Percentiles rank a stretch among this genome's conserved stretches.
phyloP scores from a whole-genome alignment of 495 filamentous ascomycete genomes.

The Cladorrhinum samala region DNA sequence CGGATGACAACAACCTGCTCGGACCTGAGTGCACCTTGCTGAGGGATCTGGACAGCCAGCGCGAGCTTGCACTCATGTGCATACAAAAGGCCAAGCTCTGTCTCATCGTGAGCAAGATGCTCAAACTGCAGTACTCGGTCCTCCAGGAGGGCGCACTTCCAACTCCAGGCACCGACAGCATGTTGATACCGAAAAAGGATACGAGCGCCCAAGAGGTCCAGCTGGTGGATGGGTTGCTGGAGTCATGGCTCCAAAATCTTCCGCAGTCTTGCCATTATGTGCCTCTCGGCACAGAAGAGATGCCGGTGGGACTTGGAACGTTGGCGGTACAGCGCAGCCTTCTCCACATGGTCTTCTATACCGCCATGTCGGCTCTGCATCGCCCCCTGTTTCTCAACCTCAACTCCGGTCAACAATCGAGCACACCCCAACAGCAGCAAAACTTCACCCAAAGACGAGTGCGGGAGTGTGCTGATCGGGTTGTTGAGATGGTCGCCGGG shows the following conservation, averaged over 20 bases:
- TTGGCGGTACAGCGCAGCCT: slow-evolving; percentile 70
- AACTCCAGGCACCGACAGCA: slow-evolving; percentile 74
- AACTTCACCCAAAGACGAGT: slow-evolving; percentile 66
- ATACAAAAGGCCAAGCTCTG: slow-evolving; percentile 89
- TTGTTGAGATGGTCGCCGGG: slow-evolving; percentile 69
- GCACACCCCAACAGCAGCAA: slow-evolving; percentile 59
- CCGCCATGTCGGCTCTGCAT: slow-evolving; percentile 80
- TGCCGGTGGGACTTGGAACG: slow-evolving; percentile 30
- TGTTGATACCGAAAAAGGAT: slow-evolving; percentile 82
- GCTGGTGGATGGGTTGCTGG: slow-evolving; percentile 64
- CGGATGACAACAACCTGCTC: slow-evolving; percentile 59
- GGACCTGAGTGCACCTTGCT: slow-evolving; percentile 59
- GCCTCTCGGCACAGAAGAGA: slow-evolving; percentile 41
- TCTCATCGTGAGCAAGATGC: slow-evolving; percentile 73
- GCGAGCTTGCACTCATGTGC: slow-evolving; percentile 74
- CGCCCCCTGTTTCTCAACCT: slow-evolving; percentile 80
- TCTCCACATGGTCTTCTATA: slow-evolving; percentile 83
- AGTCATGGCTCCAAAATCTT: slow-evolving; percentile 63
- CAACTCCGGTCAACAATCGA: slow-evolving; percentile 47
- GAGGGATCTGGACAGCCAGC: slow-evolving; percentile 58
- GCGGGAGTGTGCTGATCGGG: slow-evolving; percentile 69
- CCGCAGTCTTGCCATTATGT: slow-evolving; percentile 61
- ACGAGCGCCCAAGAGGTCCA: slow-evolving; percentile 69
- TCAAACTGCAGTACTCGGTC: slow-evolving; percentile 84
- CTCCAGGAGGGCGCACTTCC: slow-evolving; percentile 64